These are phyloP conservation scores for Cladosporium phlei DNA, from an alignment of 2,329 filamentous ascomycete species.

Conservation along the genomic window DNA sequence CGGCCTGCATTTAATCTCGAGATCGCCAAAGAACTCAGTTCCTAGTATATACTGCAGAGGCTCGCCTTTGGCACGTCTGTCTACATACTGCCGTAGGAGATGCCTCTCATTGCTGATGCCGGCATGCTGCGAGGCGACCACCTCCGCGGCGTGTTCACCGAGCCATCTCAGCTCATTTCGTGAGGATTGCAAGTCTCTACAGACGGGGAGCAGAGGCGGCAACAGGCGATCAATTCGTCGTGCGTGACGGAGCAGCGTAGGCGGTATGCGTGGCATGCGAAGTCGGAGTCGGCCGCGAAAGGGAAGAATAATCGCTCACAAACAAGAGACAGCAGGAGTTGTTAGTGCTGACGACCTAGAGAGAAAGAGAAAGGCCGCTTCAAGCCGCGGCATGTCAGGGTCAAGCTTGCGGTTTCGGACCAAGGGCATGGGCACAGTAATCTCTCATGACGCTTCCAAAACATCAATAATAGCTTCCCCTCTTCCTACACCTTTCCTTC, in stretches of 20 bases:
- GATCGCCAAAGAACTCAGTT: slow-evolving; percentile 76
- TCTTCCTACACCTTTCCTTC: background rate
- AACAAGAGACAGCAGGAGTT: too few species aligned
- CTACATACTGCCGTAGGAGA: slow-evolving; percentile 16
- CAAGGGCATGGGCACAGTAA: background rate
- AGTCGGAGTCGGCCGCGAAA: slow-evolving; percentile 10
- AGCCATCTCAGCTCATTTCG: slow-evolving; percentile 71
- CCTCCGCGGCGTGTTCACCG: slow-evolving; percentile 47
- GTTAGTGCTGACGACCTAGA: too few species aligned
- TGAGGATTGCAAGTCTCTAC: slow-evolving; percentile 59
- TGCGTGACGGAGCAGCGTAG: slow-evolving; percentile 24
- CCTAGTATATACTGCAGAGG: slow-evolving; percentile 89
- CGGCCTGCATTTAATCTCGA: slow-evolving; percentile 70
- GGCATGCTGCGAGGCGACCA: slow-evolving; percentile 9
- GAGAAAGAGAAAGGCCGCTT: slow-evolving; percentile 2
- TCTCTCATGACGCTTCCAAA: slow-evolving; percentile 11
- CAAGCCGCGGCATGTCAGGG: slow-evolving; percentile 9
- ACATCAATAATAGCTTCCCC: too few species aligned
- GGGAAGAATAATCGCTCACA: too few species aligned
- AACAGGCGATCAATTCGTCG: slow-evolving; percentile 40
- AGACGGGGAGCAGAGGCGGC: slow-evolving; percentile 58
- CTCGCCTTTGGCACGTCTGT: slow-evolving; percentile 55
- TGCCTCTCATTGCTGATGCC: background rate
- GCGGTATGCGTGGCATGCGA: slow-evolving; percentile 30
- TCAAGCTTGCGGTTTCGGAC: background rate